Base-by-base conservation (phyloP, 495 filamentous ascomycete species). In the Daldinia decipiens region DNA sequence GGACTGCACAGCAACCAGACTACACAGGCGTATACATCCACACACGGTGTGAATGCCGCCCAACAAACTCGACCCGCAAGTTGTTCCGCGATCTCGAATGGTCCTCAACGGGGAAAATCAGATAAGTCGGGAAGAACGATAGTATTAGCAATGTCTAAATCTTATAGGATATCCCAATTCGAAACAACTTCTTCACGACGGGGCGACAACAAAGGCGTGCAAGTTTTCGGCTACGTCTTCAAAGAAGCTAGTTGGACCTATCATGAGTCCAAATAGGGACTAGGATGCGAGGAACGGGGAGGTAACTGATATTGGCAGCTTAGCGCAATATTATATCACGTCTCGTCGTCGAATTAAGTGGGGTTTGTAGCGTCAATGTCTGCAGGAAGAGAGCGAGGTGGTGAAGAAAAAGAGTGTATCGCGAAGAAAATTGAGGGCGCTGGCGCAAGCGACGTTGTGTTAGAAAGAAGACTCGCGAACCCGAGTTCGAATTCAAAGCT, bases 41-140 rank as follows among this genome's bases (percentile, higher is more conserved):
- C 29, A 55, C 52, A 67, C 70, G 45, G 64, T 69, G 53, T 66
- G 65, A 64, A 58, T 64, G 68, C 31, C 62, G 65, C 66, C 56
- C 43, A 68, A 70, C 66, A 68, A 73, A 71, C 73, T 77, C 69
- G 73, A 65, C 73, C 73, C 34, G 73, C 75, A 77, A 77, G 73
- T 61, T 72, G 65, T 72, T 58, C 53, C 55, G 45, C 73, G 51
- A 61, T 68, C 50, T 61, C 45, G 47, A 50, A 43, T 39, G 65
- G 50, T 59, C 39, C 50, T 43, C 43, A 50, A 57, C 36, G 39
- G 59, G 54, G 26, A 34, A n/a, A 47, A 51, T 38, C 59, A 29
- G 17, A 58, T 38, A 54, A 19, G 34, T 59, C 56, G 38, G 39
- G 29, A 43, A 50, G 59, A 65, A 31, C 38, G 45, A 34, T 51